Conservation (phyloP, 306 rosid genomes). For the Begonia fuchsioides region DNA sequence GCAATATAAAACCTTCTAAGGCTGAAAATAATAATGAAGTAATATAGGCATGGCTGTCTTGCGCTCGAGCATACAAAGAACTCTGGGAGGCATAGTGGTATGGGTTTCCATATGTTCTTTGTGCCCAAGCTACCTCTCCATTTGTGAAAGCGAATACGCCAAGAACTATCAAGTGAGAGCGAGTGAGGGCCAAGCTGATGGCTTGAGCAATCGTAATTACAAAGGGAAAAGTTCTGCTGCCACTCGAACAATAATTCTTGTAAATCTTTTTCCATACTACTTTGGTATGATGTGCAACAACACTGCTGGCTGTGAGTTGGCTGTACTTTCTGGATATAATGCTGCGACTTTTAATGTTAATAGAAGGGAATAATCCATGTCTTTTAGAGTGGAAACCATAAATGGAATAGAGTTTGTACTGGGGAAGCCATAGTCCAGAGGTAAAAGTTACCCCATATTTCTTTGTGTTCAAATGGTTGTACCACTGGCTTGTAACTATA, state of each 20-base stretch:
- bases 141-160: slow-evolving; percentile 59
- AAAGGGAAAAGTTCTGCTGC: slow-evolving; percentile 21
- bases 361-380: slow-evolving; percentile 21
- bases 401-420: slow-evolving; percentile 25
- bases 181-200: slow-evolving; percentile 63
- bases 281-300: slow-evolving; percentile 32
- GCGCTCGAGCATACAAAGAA: slow-evolving; percentile 51
- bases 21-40: slow-evolving; percentile 31
- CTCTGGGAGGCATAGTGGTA: slow-evolving; percentile 39
- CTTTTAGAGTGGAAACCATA: slow-evolving; percentile 26
- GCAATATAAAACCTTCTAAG: slow-evolving; percentile 46
- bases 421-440: slow-evolving; percentile 31
- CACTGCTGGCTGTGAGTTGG: slow-evolving; percentile 23
- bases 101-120: slow-evolving; percentile 26
- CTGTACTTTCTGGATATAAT: slow-evolving; percentile 24
- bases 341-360: slow-evolving; percentile 19
- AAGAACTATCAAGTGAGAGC: slow-evolving; percentile 63
- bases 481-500: slow-evolving; percentile 22
- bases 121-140: slow-evolving; percentile 78
- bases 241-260: slow-evolving; percentile 30
- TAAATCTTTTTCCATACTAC: slow-evolving; percentile 56
- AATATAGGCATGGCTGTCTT: slow-evolving; percentile 60
- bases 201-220: slow-evolving; percentile 72
- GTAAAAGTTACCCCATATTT: slow-evolving; percentile 35
- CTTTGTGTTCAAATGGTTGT: slow-evolving; percentile 20